Conservation (phyloP, 805 yeast genomes). For the Isabelozyma pseudorhagii region DNA sequence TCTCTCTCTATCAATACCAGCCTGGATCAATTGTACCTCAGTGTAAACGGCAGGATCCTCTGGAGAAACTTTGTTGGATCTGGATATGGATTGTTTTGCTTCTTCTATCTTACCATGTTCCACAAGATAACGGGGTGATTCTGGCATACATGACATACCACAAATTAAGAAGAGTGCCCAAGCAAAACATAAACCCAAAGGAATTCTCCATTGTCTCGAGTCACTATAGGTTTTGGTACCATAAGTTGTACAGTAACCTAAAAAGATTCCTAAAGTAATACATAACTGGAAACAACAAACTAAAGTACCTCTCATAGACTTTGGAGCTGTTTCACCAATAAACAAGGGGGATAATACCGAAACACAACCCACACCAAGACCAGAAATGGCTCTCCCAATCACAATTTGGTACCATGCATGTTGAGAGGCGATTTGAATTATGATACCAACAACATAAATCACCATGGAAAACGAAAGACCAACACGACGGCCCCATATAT, state of each 20-base stretch:
- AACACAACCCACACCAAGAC: conserved; percentile 72
- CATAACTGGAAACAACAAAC: conserved; percentile 69
- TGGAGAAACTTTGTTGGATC: conserved; percentile 50
- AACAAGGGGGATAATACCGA: conserved; percentile 66
- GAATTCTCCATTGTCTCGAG: conserved; percentile 66
- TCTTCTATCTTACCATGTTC: conserved; percentile 48
- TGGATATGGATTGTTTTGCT: conserved; percentile 54
- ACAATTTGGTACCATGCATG: conserved; percentile 60
- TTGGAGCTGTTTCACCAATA: conserved; percentile 70
- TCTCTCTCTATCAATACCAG: conserved; percentile 60
- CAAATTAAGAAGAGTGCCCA: conserved; percentile 50
- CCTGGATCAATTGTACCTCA: conserved; percentile 53
- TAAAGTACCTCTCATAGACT: conserved; percentile 65
- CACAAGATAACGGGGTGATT: conserved; percentile 64
- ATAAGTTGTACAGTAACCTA: conserved; percentile 66
- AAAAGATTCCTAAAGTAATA: conserved; percentile 67
- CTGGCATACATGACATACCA: conserved; percentile 63
- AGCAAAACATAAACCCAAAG: conserved; percentile 52
- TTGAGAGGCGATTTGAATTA: conserved; percentile 57
- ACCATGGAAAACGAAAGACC: conserved; percentile 53
- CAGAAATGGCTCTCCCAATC: conserved; percentile 62
- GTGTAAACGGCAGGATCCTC: conserved; percentile 55
- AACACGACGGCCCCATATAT: conserved; percentile 55
- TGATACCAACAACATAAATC: conserved; percentile 58
- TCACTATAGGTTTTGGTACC: conserved; percentile 54